These are phyloP conservation scores for Aciculosporium take DNA, from an alignment of 2,329 filamentous ascomycete genomes.

Conservation along the genomic window DNA sequence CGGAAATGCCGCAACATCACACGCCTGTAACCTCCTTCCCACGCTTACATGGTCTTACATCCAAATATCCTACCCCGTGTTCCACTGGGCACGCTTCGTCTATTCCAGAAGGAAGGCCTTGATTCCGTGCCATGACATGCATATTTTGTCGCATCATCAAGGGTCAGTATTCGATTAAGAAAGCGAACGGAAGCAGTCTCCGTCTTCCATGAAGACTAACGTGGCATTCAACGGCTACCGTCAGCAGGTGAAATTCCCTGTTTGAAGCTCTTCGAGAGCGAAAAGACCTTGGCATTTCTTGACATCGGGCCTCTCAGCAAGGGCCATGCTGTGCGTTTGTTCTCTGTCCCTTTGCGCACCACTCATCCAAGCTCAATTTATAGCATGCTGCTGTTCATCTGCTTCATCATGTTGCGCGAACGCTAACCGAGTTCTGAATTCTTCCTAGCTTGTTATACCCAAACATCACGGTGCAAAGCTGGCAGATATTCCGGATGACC, in stretches of 20 bases:
- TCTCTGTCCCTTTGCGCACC: too few relatives aligned
- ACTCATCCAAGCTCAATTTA: background rate
- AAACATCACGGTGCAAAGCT: constrained; percentile 91
- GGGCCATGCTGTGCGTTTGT: constrained; percentile 68
- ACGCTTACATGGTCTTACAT: too few relatives aligned
- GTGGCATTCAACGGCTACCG: background rate
- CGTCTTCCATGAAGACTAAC: background rate
- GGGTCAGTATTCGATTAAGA: constrained; percentile 33
- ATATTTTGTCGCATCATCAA: constrained; percentile 99
- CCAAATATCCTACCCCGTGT: too few relatives aligned
- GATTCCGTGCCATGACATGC: constrained; percentile 48
- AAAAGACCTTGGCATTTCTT: constrained; percentile 88
- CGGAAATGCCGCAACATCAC: too few relatives aligned
- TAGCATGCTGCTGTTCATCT: background rate
- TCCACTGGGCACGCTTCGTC: too few relatives aligned
- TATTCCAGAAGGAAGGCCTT: too few relatives aligned
- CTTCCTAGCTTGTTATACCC: constrained; percentile 72
- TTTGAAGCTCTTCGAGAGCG: constrained; percentile 90
- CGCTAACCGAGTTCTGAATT: background rate
- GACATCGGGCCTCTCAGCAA: constrained; percentile 83
- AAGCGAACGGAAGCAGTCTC: background rate
- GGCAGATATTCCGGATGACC: constrained; percentile 80
- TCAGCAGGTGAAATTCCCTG: constrained; percentile 76
- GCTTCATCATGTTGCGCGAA: background rate
- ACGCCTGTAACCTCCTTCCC: too few relatives aligned